Percentiles rank a stretch among this genome's conserved stretches.
phyloP scores from a whole-genome alignment of 345 rosid genomes.

The Excoecaria cochinchinensis region DNA sequence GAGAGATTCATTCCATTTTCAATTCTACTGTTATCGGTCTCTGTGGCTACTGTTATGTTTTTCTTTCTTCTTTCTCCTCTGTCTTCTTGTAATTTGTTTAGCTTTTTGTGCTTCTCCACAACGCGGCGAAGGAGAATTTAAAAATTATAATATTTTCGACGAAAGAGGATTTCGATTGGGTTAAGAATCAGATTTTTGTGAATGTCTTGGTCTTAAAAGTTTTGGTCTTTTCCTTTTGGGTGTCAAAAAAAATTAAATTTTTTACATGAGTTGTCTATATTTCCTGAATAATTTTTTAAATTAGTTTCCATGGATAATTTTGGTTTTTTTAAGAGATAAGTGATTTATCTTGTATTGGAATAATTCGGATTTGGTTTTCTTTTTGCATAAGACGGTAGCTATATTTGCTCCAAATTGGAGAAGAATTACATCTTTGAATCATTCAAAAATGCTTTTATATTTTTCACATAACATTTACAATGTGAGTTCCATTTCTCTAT shows the following conservation, averaged over 20 bases:
- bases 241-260: not conserved
- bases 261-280: no score
- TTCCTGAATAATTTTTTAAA: no score
- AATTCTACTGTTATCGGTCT: conserved; percentile 57
- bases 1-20: conserved; percentile 49
- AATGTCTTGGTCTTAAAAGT: conserved; percentile 58
- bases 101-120: conserved; percentile 42
- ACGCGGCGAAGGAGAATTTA: not conserved
- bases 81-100: conserved; percentile 44
- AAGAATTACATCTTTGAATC: no score
- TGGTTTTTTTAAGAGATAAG: no score
- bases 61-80: conserved; percentile 78
- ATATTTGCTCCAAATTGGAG: no score
- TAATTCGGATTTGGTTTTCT: no score
- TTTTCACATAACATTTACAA: no score
- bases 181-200: conserved; percentile 69
- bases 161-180: conserved; percentile 74
- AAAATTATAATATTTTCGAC: conserved; percentile 47
- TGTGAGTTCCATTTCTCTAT: not conserved
- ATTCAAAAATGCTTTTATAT: no score
- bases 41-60: conserved; percentile 56
- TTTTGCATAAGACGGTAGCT: no score
- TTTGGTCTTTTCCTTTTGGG: not conserved
- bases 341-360: no score
- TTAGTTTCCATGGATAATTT: no score